Evolutionary conservation across 228 moss, liverwort and hornwort genomes (phyloP), one percentile per base, ranked within the genome.

Genomic region (Sphagnum fallax): DNA sequence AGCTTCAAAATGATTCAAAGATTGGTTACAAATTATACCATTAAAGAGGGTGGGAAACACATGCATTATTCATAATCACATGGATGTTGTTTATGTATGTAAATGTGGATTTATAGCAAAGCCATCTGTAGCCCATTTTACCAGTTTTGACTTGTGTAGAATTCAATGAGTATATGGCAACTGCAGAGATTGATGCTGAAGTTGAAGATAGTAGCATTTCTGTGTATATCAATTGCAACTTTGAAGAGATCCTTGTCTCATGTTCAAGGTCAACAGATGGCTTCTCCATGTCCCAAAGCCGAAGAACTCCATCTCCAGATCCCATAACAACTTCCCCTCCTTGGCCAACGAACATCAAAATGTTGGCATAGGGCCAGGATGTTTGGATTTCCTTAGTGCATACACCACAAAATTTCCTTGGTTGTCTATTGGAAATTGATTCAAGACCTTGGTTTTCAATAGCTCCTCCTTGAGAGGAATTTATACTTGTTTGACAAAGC

Each of bases 231-330:
- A 82, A 73, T 15, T 78, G 67, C 62, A 76, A 66, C 11, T 7
- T 48, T 13, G 6, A 49, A 5, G 52, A 5, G 62, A 49, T 5
- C 32, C 32, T 32, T 32, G 32, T 32, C 32, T 32, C 32, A 32
- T 63, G 4, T 9, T 70, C 8, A 60, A 18, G 62, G 16, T 61
- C 10, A 15, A 61, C 4, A 62, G 51, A 67, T 15, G 66, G 52
- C 16, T 51, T 16, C 67, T 74, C 18, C 67, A 65, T 74, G 14
- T 71, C 68, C 84, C 84, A 84, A 5, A 71, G 68, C 32, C 75
- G 78, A 5, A 71, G 67, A 59, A 75, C 67, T 68, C 84, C 84
- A 71, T 80, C 80, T 16, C 75, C 69, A 63, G 81, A 81, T 4
- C 80, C 84, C 78, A 84, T 74, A 48, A 73, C 77, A 10, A 80